Percentiles rank a stretch among this genome's conserved stretches.
These are phyloP conservation scores for Salvia hispanica DNA, from an alignment of 257 asterid genomes.

Conservation along the genomic window DNA sequence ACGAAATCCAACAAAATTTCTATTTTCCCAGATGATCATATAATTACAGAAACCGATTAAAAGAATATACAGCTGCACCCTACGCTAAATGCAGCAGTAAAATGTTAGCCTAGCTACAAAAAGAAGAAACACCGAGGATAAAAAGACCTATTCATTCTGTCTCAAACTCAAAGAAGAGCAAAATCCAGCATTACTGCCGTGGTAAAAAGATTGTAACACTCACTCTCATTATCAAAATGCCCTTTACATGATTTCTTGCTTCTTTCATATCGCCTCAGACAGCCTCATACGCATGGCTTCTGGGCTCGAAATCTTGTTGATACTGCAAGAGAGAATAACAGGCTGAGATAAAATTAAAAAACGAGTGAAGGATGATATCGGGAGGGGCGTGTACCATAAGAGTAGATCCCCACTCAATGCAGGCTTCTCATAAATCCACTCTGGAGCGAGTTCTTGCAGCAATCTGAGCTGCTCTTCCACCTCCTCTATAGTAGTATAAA, in stretches of 20 bases:
- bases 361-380: background rate
- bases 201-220: background rate
- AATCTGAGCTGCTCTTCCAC: constrained; percentile 71
- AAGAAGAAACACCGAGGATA: too few species aligned
- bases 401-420: constrained; percentile 63
- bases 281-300: constrained; percentile 57
- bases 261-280: constrained; percentile 51
- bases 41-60: too few species aligned
- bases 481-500: constrained; percentile 57
- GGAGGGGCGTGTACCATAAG: constrained; percentile 47
- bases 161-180: constrained; percentile 1
- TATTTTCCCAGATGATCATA: too few species aligned
- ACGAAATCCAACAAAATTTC: too few species aligned
- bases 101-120: too few species aligned
- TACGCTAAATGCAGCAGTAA: too few species aligned
- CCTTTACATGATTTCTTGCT: background rate
- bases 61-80: too few species aligned
- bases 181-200: constrained; percentile 11
- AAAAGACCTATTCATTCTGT: background rate
- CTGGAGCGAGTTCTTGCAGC: constrained; percentile 79
- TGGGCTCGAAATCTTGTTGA: constrained; percentile 56
- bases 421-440: constrained; percentile 74
- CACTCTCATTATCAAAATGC: background rate
- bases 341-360: background rate
- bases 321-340: constrained; percentile 48